Base-by-base conservation (phyloP, 2,329 filamentous ascomycete species). In the Chaetomiaceae sp. region DNA sequence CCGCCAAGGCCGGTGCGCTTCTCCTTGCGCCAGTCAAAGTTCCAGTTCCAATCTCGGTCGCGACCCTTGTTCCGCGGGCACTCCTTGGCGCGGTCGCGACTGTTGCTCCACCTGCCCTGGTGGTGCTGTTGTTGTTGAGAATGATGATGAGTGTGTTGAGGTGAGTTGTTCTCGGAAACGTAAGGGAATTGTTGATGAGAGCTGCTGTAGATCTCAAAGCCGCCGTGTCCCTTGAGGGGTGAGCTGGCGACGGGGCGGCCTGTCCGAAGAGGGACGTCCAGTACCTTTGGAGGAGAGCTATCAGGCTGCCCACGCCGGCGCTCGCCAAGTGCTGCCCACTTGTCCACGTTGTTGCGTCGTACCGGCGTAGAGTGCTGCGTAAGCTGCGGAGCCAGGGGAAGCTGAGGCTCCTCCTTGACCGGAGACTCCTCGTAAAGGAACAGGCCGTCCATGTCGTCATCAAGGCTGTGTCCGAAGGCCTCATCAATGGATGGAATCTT, bases 291-390 rank as follows among this genome's bases (percentile, higher is more conserved):
- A 23, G 72, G 60, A 54, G 76, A 72, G 41, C 72, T 68, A 41
- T 78, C 77, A 25, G 68, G 73, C 63, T 78, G 81, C 52, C 82
- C 87, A 54, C 90, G 84, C 49, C 92, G 82, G 62, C 87, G 86
- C 66, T 95, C 87, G 56, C 92, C 92, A 43, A 97, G 76, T 12
- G 83, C 87, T 20, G 87, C 82, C 92, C 92, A 97, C 67, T 95
- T 96, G 70, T 96, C 92, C 46, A 87, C 55, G 37, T 64, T 65
- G 57, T 62, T 72, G 49, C 79, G 80, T 72, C 88, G 89, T 19
- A 81, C 72, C 23, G 83, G 78, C 38, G 86, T 79, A n/a, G 83
- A 81, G 61, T 78, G 78, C 50, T 75, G 68, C 5, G 71, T n/a
- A n/a, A n/a, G n/a, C n/a, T n/a, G n/a, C n/a, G n/a, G n/a, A n/a